A percentile compares a stretch with the other conserved stretches of the same genome.
Evolutionary conservation across 2,329 filamentous ascomycete species (phyloP).

Genomic region (Aspergillus candidus): DNA sequence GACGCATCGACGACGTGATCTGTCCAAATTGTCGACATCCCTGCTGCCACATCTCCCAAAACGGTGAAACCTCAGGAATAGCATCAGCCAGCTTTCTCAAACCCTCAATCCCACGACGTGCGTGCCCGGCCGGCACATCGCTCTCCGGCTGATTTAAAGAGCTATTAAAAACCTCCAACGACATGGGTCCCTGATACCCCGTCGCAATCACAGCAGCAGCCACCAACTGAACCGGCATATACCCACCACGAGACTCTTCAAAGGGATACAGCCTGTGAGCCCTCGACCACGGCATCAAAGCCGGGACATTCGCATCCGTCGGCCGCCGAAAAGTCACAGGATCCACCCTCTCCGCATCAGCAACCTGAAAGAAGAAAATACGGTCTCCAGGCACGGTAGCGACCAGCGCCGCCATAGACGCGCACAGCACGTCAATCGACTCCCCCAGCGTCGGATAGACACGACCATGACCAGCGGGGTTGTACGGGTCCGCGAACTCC

Average conservation of each 20-base stretch:
- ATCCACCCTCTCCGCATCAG: conserved; percentile 26
- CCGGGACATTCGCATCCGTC: conserved; percentile 16
- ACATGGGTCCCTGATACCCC: conserved; percentile 27
- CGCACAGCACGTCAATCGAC: conserved; percentile 19
- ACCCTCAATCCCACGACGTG: conserved; percentile 18
- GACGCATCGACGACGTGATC: background rate
- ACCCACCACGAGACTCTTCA: conserved; percentile 21
- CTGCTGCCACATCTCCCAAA: conserved; percentile 16
- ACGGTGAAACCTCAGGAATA: conserved; percentile 15
- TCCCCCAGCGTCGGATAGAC: conserved; percentile 22
- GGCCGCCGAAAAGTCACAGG: conserved; percentile 18
- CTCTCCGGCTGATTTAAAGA: conserved; percentile 20
- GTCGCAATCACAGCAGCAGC: conserved; percentile 27
- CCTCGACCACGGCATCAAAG: conserved; percentile 28
- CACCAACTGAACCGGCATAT: conserved; percentile 30
- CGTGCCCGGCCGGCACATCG: conserved; percentile 19
- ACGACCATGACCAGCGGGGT: conserved; percentile 24
- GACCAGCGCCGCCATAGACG: conserved; percentile 21
- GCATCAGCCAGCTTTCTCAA: conserved; percentile 15
- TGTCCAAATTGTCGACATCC: background rate
- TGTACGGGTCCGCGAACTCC: conserved; percentile 28
- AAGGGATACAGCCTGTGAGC: conserved; percentile 26
- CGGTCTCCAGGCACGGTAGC: conserved; percentile 24
- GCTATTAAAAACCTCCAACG: conserved; percentile 29
- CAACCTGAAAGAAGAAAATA: conserved; percentile 31